A percentile compares a stretch with the other conserved stretches of the same genome.
These are phyloP conservation scores for Neckera pumila DNA, from an alignment of 225 moss, liverwort and hornwort species.

Conservation along the genomic window DNA sequence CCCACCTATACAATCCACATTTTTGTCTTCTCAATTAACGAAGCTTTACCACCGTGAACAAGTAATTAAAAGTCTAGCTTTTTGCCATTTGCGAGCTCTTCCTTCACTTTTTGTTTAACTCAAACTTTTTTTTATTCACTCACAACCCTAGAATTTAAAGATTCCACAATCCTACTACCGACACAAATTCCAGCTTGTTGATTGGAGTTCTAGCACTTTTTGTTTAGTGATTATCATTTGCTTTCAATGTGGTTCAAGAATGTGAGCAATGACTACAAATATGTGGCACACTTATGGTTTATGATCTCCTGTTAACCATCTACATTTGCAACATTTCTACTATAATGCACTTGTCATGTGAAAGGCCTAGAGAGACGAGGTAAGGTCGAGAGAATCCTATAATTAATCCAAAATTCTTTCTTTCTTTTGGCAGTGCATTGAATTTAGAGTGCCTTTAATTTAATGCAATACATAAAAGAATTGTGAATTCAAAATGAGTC, in stretches of 20 bases:
- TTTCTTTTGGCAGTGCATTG: not conserved
- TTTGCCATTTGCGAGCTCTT: not conserved
- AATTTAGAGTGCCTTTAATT: not conserved
- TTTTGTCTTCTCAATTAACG: not conserved
- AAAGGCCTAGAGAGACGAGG: not conserved
- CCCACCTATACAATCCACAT: accelerated
- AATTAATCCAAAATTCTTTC: not conserved
- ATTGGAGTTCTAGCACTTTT: not conserved
- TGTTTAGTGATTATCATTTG: not conserved
- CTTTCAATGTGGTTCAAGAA: not conserved
- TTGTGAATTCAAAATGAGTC: not conserved
- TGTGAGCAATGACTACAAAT: not conserved
- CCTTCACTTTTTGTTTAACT: not conserved
- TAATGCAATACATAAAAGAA: not conserved
- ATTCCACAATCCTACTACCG: accelerated
- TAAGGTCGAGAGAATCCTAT: not conserved
- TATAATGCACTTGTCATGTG: not conserved
- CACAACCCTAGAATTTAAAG: not conserved
- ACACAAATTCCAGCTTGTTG: not conserved
- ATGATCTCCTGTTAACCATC: not conserved
- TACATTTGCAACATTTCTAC: not conserved
- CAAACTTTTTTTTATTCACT: not conserved
- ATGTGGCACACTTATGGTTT: not conserved
- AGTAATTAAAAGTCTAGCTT: not conserved
- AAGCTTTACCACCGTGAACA: accelerated